These are phyloP conservation scores for Kodamaea kakaduensis DNA, from an alignment of 805 yeast species.

Conservation along the genomic window DNA sequence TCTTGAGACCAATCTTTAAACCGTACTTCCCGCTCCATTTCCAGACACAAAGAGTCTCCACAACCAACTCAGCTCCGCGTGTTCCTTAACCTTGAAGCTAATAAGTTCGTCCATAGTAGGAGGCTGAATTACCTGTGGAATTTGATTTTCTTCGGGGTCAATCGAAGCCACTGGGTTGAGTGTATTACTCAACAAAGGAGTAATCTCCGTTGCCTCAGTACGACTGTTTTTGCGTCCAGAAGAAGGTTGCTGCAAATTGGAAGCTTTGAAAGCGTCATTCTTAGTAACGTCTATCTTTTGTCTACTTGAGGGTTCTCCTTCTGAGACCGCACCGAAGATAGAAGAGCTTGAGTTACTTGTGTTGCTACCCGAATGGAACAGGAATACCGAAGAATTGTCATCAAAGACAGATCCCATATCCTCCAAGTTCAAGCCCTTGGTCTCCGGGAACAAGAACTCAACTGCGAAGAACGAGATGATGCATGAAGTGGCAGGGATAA, in stretches of 20 bases:
- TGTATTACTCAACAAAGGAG: slow-evolving; percentile 2
- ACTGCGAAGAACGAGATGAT: slow-evolving; percentile 70
- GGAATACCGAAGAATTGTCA: slow-evolving; percentile 44
- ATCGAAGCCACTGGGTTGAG: slow-evolving; percentile 20
- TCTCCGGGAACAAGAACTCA: slow-evolving; percentile 75
- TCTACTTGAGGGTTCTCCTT: slow-evolving; percentile 6
- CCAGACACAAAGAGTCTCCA: not conserved
- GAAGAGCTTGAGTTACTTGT: slow-evolving; percentile 8
- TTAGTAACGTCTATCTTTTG: slow-evolving; percentile 4
- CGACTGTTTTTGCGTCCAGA: slow-evolving; percentile 4
- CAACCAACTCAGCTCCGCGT: slow-evolving; percentile 3
- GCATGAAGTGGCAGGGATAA: slow-evolving; percentile 79
- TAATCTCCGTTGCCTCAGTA: slow-evolving; percentile 1
- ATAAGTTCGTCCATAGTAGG: slow-evolving; percentile 28
- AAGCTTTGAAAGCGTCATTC: slow-evolving; percentile 8
- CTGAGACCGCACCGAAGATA: slow-evolving; percentile 6
- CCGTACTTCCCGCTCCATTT: no score
- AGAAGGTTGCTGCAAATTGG: no score
- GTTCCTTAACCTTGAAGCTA: slow-evolving; percentile 17
- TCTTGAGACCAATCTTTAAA: no score
- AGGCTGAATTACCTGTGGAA: slow-evolving; percentile 34
- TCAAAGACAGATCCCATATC: slow-evolving; percentile 92
- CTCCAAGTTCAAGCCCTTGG: slow-evolving; percentile 82
- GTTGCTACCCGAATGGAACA: slow-evolving; percentile 34
- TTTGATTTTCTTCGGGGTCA: slow-evolving; percentile 23